A percentile compares a stretch with the other conserved stretches of the same genome.
Conservation (phyloP, 768 basidiomycete species). For the Candolleomyces aberdarensis region DNA sequence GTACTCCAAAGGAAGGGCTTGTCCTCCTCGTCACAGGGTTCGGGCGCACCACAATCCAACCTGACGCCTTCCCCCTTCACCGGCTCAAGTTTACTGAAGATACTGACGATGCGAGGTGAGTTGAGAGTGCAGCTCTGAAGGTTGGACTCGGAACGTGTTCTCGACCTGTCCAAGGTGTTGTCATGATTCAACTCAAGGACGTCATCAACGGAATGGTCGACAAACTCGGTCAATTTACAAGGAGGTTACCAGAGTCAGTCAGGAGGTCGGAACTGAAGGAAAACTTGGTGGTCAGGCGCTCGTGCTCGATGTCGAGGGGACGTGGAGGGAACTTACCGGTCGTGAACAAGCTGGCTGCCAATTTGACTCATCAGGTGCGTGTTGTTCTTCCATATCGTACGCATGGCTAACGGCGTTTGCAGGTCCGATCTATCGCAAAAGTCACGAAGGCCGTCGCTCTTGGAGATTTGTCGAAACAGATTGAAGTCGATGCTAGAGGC, state of each 20-base stretch:
- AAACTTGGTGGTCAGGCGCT: constrained; percentile 86
- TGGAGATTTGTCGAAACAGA: constrained; percentile 86
- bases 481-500: constrained; percentile 87
- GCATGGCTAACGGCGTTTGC: neutral
- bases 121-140: constrained; percentile 53
- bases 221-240: constrained; percentile 84
- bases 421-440: constrained; percentile 82
- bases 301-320: constrained; percentile 86
- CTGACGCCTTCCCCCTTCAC: too few species aligned
- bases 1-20: neutral
- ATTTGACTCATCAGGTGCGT: constrained; percentile 66
- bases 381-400: neutral
- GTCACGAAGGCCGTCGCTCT: constrained; percentile 94
- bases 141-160: constrained; percentile 62
- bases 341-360: constrained; percentile 78
- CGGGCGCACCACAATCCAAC: constrained; percentile 16
- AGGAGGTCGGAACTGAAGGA: constrained; percentile 82
- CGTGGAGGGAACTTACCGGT: constrained; percentile 86
- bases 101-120: constrained; percentile 40
- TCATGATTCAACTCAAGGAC: constrained; percentile 75
- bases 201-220: constrained; percentile 63
- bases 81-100: too few species aligned
- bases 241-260: constrained; percentile 83
- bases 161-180: too few species aligned
- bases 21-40: constrained; percentile 5